Evolutionary conservation across 495 filamentous ascomycete genomes (phyloP).

Genomic region (Lineolata rhizophorae): DNA sequence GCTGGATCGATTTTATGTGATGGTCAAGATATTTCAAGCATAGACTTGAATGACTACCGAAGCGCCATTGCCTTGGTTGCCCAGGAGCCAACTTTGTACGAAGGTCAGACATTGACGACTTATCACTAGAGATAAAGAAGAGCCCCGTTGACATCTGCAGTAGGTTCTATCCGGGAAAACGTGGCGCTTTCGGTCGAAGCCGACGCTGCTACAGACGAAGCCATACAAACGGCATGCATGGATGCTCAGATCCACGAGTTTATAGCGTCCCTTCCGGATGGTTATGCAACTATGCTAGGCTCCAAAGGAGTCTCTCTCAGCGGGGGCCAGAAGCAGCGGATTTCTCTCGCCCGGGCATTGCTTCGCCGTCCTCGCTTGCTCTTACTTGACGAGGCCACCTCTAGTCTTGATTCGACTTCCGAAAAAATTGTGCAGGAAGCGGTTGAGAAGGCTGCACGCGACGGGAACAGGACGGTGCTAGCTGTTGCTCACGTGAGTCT

Average conservation of each 20-base stretch:
- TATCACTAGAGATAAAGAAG: too few species aligned
- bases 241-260: slow-evolving; percentile 16
- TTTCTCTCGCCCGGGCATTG: slow-evolving; percentile 56
- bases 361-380: slow-evolving; percentile 47
- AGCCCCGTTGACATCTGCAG: too few species aligned
- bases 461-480: slow-evolving; percentile 8
- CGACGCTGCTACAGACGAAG: slow-evolving; percentile 7
- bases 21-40: slow-evolving; percentile 7
- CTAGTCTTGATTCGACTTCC: slow-evolving; percentile 57
- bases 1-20: slow-evolving; percentile 9
- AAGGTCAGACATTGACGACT: too few species aligned
- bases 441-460: slow-evolving; percentile 23
- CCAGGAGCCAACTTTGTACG: slow-evolving; percentile 17
- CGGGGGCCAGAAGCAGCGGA: slow-evolving; percentile 68
- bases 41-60: slow-evolving; percentile 9
- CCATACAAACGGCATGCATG: slow-evolving; percentile 10
- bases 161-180: slow-evolving; percentile 14
- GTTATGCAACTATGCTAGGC: slow-evolving; percentile 54
- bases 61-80: slow-evolving; percentile 8
- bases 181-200: slow-evolving; percentile 10
- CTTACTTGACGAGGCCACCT: slow-evolving; percentile 67
- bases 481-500: too few species aligned
- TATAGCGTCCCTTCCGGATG: slow-evolving; percentile 29
- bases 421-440: slow-evolving; percentile 71
- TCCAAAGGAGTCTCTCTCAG: slow-evolving; percentile 58